Conservation (phyloP, 2,329 filamentous ascomycete genomes). For the Claviceps pusilla region DNA sequence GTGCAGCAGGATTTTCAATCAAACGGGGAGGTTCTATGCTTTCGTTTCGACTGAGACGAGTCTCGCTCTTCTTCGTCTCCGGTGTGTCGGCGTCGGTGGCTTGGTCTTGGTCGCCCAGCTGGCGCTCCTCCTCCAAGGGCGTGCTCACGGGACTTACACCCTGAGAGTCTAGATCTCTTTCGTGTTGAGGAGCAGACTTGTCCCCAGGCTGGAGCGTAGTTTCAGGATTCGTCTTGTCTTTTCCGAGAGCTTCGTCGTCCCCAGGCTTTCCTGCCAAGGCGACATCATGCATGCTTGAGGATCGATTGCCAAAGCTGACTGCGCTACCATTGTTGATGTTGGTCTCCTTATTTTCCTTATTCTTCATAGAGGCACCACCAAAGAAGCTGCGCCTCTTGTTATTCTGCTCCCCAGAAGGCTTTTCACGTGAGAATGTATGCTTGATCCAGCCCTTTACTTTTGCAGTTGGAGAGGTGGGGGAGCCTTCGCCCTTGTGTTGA, state of each 20-base stretch:
- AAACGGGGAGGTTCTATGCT: slow-evolving; percentile 24
- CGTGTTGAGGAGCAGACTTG: slow-evolving; percentile 11
- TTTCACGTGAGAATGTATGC: slow-evolving; percentile 32
- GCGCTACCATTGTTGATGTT: slow-evolving; percentile 30
- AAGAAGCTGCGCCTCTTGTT: slow-evolving; percentile 29
- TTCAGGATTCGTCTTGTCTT: background rate
- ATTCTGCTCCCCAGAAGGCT: slow-evolving; percentile 23
- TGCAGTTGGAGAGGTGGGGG: slow-evolving; percentile 18
- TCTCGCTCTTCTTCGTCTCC: slow-evolving; percentile 6
- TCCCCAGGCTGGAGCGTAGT: slow-evolving; percentile 1
- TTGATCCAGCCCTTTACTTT: slow-evolving; percentile 42
- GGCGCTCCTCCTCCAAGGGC: slow-evolving; percentile 29
- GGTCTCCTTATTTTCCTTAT: slow-evolving; percentile 23
- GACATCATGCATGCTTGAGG: slow-evolving; percentile 31
- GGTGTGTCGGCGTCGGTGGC: slow-evolving; percentile 6
- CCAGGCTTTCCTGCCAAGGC: slow-evolving; percentile 27
- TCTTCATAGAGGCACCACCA: slow-evolving; percentile 34
- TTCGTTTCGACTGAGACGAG: slow-evolving; percentile 3
- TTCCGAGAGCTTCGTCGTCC: slow-evolving; percentile 5
- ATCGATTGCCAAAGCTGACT: slow-evolving; percentile 26
- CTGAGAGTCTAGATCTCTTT: slow-evolving; percentile 15
- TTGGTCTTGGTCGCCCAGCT: slow-evolving; percentile 13
- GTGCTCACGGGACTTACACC: slow-evolving; percentile 23
- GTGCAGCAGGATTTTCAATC: slow-evolving; percentile 18
- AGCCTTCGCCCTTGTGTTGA: slow-evolving; percentile 6